Percentiles rank a stretch among this genome's conserved stretches.
Evolutionary conservation across 2,329 filamentous ascomycete genomes (phyloP).

Genomic region (Colletotrichum sidae): DNA sequence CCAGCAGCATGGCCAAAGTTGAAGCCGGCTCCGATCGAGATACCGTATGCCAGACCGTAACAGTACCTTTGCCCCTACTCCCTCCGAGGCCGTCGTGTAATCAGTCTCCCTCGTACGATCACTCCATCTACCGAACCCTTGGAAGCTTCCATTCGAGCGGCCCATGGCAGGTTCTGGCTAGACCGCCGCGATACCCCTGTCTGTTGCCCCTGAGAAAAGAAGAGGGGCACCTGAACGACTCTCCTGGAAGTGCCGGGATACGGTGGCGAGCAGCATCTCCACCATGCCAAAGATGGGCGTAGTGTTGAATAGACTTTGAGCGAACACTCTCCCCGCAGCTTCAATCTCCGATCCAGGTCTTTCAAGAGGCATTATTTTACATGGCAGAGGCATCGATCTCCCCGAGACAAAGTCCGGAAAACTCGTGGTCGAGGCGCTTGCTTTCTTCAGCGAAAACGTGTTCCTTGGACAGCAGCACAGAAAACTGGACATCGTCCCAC

Average conservation of each 20-base stretch:
- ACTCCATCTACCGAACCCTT: conserved; percentile 5
- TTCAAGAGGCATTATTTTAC: neutral
- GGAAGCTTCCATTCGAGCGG: neutral
- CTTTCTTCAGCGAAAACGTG: no score
- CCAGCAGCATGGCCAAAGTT: no score
- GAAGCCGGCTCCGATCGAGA: no score
- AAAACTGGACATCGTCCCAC: neutral
- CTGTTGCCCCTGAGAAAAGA: neutral
- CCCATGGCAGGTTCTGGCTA: conserved; percentile 18
- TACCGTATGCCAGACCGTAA: no score
- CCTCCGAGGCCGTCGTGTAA: no score
- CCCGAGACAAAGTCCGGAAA: conserved; percentile 24
- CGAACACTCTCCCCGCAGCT: conserved; percentile 23
- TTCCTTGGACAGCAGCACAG: neutral
- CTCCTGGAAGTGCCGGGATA: conserved; percentile 18
- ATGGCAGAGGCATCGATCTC: neutral
- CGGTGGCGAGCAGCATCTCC: conserved; percentile 3
- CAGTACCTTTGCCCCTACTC: neutral
- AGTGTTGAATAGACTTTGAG: conserved; percentile 25
- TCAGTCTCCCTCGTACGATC: conserved; percentile 26
- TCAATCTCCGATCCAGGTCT: conserved; percentile 27
- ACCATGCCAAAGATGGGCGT: neutral
- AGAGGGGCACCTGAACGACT: conserved; percentile 11
- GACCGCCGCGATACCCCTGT: conserved; percentile 24
- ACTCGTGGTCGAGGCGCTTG: neutral